phyloP scores from a whole-genome alignment of 352 stramenopile genomes.

The Ophiocytium majus region DNA sequence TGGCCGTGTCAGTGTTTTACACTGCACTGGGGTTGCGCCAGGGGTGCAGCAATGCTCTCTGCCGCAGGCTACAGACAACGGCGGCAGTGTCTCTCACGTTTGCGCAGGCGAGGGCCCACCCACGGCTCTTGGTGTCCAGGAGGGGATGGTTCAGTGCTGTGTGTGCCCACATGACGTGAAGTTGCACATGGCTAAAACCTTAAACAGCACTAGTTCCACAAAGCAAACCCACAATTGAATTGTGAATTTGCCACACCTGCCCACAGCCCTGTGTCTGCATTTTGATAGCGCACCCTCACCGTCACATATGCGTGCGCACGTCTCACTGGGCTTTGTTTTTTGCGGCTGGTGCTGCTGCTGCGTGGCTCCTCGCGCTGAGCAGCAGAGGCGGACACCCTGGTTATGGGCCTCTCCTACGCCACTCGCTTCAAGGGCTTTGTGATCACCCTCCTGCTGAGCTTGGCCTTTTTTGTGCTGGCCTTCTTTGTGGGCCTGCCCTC shows the following conservation, averaged over 20 bases:
- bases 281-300: neutral
- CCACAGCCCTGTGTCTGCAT: neutral
- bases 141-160: no score
- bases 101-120: no score
- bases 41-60: no score
- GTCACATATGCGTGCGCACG: neutral
- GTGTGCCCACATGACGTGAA: no score
- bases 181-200: no score
- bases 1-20: no score
- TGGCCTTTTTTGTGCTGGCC: slow-evolving; percentile 59
- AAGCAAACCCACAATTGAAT: neutral
- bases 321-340: no score
- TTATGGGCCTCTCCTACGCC: slow-evolving; percentile 47
- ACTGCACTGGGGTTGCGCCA: no score
- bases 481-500: slow-evolving; percentile 59
- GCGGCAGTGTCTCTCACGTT: no score
- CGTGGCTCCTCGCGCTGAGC: neutral
- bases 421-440: slow-evolving; percentile 58
- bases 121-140: no score
- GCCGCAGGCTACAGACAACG: no score
- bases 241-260: neutral
- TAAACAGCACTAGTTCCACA: neutral
- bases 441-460: slow-evolving; percentile 45
- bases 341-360: neutral
- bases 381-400: slow-evolving; percentile 29